A percentile compares a stretch with the other conserved stretches of the same genome.
Evolutionary conservation across 495 filamentous ascomycete species (phyloP).

Genomic region (Neurospora sp.): DNA sequence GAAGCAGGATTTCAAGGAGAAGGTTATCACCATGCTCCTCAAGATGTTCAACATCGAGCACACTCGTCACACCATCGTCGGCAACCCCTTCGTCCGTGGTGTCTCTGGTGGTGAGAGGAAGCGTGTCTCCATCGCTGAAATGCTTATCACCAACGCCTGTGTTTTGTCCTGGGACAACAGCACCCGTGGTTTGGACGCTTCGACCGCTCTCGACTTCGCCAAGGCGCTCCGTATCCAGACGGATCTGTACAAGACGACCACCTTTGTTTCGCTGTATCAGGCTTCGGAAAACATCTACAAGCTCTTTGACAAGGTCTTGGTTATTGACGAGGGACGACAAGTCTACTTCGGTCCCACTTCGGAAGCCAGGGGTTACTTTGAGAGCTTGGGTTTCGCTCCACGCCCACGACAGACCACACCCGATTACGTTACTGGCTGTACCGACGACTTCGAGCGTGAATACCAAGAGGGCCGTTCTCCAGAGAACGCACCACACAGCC

Average conservation of each 20-base stretch:
- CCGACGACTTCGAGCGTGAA: conserved; percentile 72
- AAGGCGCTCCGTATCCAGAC: conserved; percentile 71
- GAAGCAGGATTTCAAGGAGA: conserved; percentile 59
- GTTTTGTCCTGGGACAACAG: conserved; percentile 77
- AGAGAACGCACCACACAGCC: conserved; percentile 54
- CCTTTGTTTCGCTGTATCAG: conserved; percentile 75
- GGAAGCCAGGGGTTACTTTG: conserved; percentile 70
- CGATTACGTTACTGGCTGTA: conserved; percentile 78
- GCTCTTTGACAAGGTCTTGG: conserved; percentile 79
- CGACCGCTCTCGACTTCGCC: conserved; percentile 63
- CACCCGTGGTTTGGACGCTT: conserved; percentile 75
- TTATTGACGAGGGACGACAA: conserved; percentile 69
- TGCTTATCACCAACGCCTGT: conserved; percentile 62
- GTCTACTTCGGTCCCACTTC: conserved; percentile 69
- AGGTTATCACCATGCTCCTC: conserved; percentile 58
- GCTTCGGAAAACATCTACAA: conserved; percentile 77
- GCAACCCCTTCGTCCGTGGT: conserved; percentile 70
- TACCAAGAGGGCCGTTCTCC: conserved; percentile 54
- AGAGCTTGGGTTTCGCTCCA: conserved; percentile 66
- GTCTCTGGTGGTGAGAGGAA: conserved; percentile 82
- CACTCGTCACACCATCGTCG: conserved; percentile 70
- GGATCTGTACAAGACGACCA: conserved; percentile 68
- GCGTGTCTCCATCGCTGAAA: conserved; percentile 62
- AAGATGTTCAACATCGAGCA: conserved; percentile 87
- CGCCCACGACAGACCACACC: conserved; percentile 78